Evolutionary conservation across 2,329 filamentous ascomycete species (phyloP).

Genomic region (Sporothrix pallida): DNA sequence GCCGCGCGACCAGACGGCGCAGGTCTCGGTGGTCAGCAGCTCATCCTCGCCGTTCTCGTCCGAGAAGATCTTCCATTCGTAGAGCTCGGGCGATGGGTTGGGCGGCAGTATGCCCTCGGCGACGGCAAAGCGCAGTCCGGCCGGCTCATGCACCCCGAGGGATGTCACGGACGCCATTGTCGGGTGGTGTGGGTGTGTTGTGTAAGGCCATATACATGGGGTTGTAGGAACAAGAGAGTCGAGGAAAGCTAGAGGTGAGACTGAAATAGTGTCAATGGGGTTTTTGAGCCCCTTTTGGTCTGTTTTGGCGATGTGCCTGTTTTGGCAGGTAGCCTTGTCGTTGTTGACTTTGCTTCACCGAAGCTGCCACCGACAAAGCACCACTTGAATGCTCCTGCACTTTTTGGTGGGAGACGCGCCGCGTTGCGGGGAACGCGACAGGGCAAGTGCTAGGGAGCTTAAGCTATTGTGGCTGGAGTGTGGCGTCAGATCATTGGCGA

Average conservation of each 20-base stretch:
- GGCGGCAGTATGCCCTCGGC: constrained; percentile 76
- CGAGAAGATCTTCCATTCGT: constrained; percentile 73
- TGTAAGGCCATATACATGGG: constrained; percentile 7
- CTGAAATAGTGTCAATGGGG: not conserved
- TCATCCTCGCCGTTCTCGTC: constrained; percentile 71
- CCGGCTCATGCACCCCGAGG: constrained; percentile 87
- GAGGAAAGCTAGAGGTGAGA: not conserved
- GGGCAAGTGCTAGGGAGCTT: not conserved
- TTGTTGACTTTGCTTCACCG: not conserved
- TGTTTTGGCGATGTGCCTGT: constrained; percentile 4
- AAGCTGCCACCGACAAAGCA: constrained; percentile 27
- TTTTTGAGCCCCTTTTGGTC: not conserved
- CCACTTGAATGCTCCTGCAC: constrained; percentile 8
- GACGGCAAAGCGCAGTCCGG: constrained; percentile 81
- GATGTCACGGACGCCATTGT: constrained; percentile 89
- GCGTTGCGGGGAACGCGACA: constrained; percentile 34
- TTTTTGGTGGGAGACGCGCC: constrained; percentile 30
- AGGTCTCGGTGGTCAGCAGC: constrained; percentile 73
- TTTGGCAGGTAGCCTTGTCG: constrained; percentile 10
- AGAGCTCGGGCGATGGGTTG: constrained; percentile 69
- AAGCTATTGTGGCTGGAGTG: constrained; percentile 27
- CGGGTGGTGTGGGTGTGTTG: too few relatives aligned
- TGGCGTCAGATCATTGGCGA: constrained; percentile 8
- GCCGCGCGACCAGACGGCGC: constrained; percentile 88
- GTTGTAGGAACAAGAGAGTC: not conserved